Conservation (phyloP, 208 protist species). For the Hexamita inflata region DNA sequence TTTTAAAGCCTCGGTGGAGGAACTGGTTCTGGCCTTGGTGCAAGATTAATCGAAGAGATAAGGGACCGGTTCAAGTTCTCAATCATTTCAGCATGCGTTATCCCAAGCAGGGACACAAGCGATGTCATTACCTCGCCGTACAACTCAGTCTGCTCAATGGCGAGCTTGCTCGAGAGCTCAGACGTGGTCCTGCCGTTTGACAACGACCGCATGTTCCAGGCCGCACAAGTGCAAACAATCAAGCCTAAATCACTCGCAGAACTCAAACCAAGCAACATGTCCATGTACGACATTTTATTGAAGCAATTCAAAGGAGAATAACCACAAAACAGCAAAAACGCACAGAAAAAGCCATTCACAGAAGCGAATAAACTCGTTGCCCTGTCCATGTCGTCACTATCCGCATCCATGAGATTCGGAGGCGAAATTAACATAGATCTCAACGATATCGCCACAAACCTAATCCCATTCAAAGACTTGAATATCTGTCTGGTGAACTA, state of each 20-base stretch:
- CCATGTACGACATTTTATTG: neutral
- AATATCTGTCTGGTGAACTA: neutral
- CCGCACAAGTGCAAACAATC: neutral
- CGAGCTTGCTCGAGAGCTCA: neutral
- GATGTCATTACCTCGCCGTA: constrained; percentile 22
- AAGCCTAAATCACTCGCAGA: too few species aligned
- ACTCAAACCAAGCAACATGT: neutral
- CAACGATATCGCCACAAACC: constrained; percentile 1
- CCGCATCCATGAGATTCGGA: constrained; percentile 8
- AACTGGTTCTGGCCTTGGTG: constrained; percentile 65
- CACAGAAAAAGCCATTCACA: neutral
- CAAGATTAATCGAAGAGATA: constrained; percentile 56
- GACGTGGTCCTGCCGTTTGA: constrained; percentile 18
- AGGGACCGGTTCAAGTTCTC: constrained; percentile 48
- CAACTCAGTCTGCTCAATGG: neutral
- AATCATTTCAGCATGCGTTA: constrained; percentile 3
- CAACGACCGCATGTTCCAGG: neutral
- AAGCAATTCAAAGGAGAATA: neutral
- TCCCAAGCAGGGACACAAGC: neutral
- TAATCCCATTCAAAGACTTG: constrained; percentile 16
- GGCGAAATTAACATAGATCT: constrained; percentile 21
- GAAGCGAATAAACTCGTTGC: neutral
- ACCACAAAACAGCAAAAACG: neutral
- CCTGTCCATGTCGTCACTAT: neutral
- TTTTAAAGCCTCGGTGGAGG: constrained; percentile 64